Evolutionary conservation across 2,329 filamentous ascomycete genomes (phyloP).

Genomic region (Boeremia lycopersici): DNA sequence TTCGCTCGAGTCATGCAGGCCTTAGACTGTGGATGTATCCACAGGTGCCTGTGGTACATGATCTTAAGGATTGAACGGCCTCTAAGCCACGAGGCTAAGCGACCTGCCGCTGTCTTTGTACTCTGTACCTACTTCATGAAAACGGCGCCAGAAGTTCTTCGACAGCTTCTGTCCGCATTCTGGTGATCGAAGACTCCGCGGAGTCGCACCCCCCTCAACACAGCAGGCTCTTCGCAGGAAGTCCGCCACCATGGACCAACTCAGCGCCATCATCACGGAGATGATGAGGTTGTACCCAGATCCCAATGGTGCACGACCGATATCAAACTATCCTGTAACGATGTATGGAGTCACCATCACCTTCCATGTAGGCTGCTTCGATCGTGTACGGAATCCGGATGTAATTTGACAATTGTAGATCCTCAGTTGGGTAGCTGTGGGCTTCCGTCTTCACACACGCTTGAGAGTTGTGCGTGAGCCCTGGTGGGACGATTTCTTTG

Average conservation of each 20-base stretch:
- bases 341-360: conserved; percentile 37
- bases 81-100: conserved; percentile 6
- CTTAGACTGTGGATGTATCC: conserved; percentile 3
- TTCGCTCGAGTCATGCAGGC: conserved; percentile 8
- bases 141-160: background rate
- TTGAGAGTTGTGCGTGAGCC: conserved; percentile 33
- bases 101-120: conserved; percentile 5
- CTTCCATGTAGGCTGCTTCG: conserved; percentile 29
- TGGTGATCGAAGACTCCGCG: background rate
- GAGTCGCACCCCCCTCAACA: background rate
- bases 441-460: conserved; percentile 37
- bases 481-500: conserved; percentile 45
- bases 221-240: background rate
- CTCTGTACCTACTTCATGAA: background rate
- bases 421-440: conserved; percentile 33
- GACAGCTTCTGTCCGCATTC: background rate
- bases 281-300: conserved; percentile 31
- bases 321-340: conserved; percentile 27
- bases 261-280: conserved; percentile 19
- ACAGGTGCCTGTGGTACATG: conserved; percentile 12
- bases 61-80: conserved; percentile 4
- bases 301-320: conserved; percentile 28
- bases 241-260: conserved; percentile 15
- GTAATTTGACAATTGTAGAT: conserved; percentile 24
- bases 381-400: background rate